A percentile compares a stretch with the other conserved stretches of the same genome.
Conservation (phyloP, 179 eudicot species). For the Monotropa hypopitys region DNA sequence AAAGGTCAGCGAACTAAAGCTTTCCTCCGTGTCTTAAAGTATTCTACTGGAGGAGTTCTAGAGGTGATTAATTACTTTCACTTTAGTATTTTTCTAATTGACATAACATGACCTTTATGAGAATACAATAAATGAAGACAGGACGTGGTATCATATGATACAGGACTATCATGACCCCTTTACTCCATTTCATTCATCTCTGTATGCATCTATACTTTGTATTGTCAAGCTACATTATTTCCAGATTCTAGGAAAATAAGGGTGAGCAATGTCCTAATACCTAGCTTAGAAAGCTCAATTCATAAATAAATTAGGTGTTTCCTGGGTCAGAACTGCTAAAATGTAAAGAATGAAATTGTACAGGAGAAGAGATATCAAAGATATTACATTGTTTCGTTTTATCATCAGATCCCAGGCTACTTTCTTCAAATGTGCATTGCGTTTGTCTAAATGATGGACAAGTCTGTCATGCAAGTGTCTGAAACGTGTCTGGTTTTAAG, state of each 20-base stretch:
- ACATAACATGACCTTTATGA: not conserved
- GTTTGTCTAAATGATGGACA: not conserved
- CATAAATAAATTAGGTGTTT: not conserved
- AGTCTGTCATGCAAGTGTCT: not conserved
- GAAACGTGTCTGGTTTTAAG: not conserved
- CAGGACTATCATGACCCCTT: not conserved
- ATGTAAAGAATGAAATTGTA: too few species aligned
- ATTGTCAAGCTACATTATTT: not conserved
- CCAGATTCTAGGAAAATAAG: not conserved
- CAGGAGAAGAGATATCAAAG: not conserved
- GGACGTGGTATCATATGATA: not conserved
- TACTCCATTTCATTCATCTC: not conserved
- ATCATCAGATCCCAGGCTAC: not conserved
- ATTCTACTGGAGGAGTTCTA: slow-evolving; percentile 74
- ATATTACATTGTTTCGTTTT: not conserved
- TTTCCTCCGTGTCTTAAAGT: slow-evolving; percentile 74
- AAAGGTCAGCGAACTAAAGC: slow-evolving; percentile 59
- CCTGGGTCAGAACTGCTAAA: not conserved
- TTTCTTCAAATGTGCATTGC: not conserved
- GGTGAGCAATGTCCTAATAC: not conserved
- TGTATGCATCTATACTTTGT: not conserved
- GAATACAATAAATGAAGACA: not conserved
- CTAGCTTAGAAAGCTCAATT: not conserved
- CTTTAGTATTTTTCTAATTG: not conserved
- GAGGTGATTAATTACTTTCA: slow-evolving; percentile 37